These are phyloP conservation scores for Mycena crocata DNA, from an alignment of 768 basidiomycete species.

Conservation along the genomic window DNA sequence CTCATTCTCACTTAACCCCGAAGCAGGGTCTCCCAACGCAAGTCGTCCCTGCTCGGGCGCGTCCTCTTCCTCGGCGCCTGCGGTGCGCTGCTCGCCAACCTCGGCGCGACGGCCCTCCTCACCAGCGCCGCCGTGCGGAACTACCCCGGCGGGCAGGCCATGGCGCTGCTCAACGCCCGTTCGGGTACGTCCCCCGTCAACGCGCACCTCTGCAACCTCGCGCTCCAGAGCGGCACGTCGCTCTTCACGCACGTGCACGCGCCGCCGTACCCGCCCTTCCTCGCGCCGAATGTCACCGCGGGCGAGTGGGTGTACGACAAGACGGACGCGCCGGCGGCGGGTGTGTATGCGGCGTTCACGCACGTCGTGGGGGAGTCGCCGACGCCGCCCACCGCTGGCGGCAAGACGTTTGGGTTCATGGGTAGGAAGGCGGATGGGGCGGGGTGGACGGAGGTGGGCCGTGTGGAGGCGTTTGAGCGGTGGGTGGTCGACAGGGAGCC, in stretches of 20 bases:
- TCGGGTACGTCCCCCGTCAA: conserved; percentile 55
- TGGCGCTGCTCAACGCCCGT: conserved; percentile 67
- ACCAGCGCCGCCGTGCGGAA: conserved; percentile 75
- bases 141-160: conserved; percentile 90
- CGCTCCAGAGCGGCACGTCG: conserved; percentile 91
- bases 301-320: conserved; percentile 81
- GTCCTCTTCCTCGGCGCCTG: conserved; percentile 58
- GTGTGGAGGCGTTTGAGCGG: conserved; percentile 58
- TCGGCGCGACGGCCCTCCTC: conserved; percentile 62
- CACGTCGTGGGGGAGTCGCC: conserved; percentile 71
- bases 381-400: conserved; percentile 9
- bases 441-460: conserved; percentile 57
- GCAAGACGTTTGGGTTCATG: conserved; percentile 26
- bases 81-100: conserved; percentile 66
- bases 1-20: not conserved
- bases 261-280: conserved; percentile 57
- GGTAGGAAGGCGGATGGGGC: conserved; percentile 35
- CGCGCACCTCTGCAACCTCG: conserved; percentile 86
- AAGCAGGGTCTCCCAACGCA: conserved; percentile 60
- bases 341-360: conserved; percentile 55
- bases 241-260: conserved; percentile 83
- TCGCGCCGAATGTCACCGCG: conserved; percentile 22
- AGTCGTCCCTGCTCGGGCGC: conserved; percentile 57
- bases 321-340: conserved; percentile 69
- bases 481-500: conserved; percentile 43